Conservation (phyloP, 306 rosid species). For the Prunus davidiana region DNA sequence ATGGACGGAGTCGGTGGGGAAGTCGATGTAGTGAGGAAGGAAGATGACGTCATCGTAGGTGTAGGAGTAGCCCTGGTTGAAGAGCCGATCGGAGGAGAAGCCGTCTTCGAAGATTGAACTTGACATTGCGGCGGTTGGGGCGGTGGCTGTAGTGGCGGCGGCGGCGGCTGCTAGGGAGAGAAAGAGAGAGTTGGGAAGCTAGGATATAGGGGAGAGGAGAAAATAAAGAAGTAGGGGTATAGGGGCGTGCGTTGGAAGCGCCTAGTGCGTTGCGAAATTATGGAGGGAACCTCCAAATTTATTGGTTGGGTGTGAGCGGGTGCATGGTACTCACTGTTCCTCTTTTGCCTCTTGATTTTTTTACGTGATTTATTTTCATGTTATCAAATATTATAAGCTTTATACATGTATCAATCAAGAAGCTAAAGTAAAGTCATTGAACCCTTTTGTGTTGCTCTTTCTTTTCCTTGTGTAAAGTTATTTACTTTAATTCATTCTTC, state of each 20-base stretch:
- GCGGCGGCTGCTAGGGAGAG: background rate
- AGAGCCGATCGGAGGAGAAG: constrained; percentile 65
- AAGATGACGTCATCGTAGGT: constrained; percentile 90
- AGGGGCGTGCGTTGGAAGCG: background rate
- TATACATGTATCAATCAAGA: no score
- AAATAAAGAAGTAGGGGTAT: background rate
- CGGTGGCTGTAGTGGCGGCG: background rate
- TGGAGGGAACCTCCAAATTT: constrained; percentile 19
- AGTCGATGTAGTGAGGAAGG: constrained; percentile 90
- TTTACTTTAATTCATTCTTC: no score
- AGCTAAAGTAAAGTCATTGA: background rate
- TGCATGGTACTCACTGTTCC: background rate
- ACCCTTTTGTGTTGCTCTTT: background rate
- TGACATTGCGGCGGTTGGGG: constrained; percentile 21
- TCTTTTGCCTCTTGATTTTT: background rate
- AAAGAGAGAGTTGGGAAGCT: constrained; percentile 1
- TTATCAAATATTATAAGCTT: no score
- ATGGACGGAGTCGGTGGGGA: constrained; percentile 65
- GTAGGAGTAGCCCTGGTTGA: constrained; percentile 80
- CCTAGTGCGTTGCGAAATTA: background rate
- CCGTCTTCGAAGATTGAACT: constrained; percentile 54
- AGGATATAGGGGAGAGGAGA: background rate
- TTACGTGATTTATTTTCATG: fast-evolving
- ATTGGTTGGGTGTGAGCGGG: background rate
- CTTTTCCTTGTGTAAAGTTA: no score